Conservation (phyloP, 257 asterid species). For the Leonotis leonurus region DNA sequence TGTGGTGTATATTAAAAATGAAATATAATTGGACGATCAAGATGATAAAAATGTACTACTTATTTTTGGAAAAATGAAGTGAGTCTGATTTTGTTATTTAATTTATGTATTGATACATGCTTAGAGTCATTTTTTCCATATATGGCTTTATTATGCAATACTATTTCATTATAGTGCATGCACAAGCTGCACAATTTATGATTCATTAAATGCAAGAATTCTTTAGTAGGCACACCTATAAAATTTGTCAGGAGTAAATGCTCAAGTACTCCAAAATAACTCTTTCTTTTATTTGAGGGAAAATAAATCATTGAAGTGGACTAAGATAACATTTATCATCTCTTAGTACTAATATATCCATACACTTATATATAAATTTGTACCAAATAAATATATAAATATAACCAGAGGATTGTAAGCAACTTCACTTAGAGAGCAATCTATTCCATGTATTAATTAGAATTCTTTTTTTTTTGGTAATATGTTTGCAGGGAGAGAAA, state of each 20-base stretch:
- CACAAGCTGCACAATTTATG: not conserved
- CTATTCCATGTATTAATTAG: too few species aligned
- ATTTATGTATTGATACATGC: too few species aligned
- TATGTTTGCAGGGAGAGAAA: too few species aligned
- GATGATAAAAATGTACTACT: too few species aligned
- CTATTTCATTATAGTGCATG: not conserved
- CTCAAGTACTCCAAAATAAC: not conserved
- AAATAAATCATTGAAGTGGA: not conserved
- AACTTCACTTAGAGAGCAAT: too few species aligned
- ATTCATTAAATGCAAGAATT: slow-evolving; percentile 11
- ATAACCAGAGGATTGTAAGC: not conserved
- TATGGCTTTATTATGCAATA: too few species aligned
- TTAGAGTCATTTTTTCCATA: too few species aligned
- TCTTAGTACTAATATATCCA: not conserved
- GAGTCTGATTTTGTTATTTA: too few species aligned
- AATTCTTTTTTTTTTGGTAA: too few species aligned
- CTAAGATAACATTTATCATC: not conserved
- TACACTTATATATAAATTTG: not conserved
- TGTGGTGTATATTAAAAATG: too few species aligned
- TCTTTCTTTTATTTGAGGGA: not conserved
- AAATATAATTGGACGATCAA: too few species aligned
- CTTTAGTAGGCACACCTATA: slow-evolving; percentile 21
- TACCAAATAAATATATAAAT: not conserved
- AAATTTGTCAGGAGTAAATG: slow-evolving; percentile 13
- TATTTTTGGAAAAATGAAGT: too few species aligned